phyloP scores from a whole-genome alignment of 1,139 yeast genomes.

The Magnusiomyces tetraspermus region DNA sequence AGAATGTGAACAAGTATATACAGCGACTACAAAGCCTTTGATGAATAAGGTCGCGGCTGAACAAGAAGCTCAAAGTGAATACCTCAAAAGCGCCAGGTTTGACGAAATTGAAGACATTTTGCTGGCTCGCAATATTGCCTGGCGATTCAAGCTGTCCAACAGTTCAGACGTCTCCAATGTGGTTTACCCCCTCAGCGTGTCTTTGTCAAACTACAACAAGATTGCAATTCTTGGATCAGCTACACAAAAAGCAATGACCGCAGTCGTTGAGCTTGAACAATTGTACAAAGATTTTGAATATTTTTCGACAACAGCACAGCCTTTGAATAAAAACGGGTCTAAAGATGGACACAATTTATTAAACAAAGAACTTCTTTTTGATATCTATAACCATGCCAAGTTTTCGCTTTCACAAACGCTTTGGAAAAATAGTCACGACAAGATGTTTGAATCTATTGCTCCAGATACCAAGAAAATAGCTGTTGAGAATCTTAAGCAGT shows the following conservation, averaged over 20 bases:
- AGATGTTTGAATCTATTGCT: background rate
- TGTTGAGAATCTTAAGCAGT: background rate
- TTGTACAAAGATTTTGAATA: background rate
- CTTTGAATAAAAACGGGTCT: background rate
- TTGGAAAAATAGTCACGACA: background rate
- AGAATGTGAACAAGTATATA: slow-evolving; percentile 10
- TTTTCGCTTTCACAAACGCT: background rate
- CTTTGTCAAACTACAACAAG: slow-evolving; percentile 3
- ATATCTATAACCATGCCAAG: background rate
- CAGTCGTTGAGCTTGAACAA: slow-evolving; percentile 13
- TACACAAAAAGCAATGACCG: slow-evolving; percentile 16
- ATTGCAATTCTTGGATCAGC: background rate
- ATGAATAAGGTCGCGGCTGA: background rate
- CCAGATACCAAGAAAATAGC: background rate
- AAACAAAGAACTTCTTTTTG: background rate
- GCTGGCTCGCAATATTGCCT: slow-evolving; percentile 19
- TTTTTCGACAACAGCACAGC: background rate
- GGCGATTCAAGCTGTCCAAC: slow-evolving; percentile 15
- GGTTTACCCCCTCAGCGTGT: slow-evolving; percentile 2
- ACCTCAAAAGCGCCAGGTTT: slow-evolving; percentile 5
- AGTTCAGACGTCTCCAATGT: slow-evolving; percentile 7
- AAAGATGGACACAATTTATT: no score
- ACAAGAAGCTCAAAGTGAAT: background rate
- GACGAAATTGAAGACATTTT: slow-evolving; percentile 18
- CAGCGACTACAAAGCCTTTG: slow-evolving; percentile 4